Evolutionary conservation across 164 flowering plant species (phyloP).

Genomic region (Magnolia sinica): DNA sequence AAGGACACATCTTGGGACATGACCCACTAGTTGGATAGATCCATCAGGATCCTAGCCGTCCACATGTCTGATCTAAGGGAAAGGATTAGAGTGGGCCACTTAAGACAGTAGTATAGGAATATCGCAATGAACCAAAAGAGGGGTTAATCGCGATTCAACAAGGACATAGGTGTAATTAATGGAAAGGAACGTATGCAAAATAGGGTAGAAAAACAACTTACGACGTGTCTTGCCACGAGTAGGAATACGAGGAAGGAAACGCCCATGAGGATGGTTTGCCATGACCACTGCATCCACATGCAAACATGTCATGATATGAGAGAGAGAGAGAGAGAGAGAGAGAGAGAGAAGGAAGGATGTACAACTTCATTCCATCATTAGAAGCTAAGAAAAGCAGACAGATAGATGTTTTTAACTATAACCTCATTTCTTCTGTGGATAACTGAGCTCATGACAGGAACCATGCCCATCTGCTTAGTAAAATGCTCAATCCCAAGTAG

Average conservation of each 20-base stretch:
- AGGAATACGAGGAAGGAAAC: conserved; percentile 69
- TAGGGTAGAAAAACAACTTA: conserved; percentile 10
- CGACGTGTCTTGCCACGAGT: conserved; percentile 55
- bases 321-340: neutral
- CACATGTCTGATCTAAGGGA: too few relatives aligned
- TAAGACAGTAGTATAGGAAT: too few relatives aligned
- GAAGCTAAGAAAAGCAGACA: neutral
- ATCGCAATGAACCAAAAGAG: neutral
- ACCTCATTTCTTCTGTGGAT: conserved; percentile 71
- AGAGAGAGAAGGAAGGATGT: neutral
- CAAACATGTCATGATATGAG: neutral
- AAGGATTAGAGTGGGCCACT: too few relatives aligned
- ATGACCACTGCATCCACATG: conserved; percentile 79
- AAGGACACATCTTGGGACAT: too few relatives aligned
- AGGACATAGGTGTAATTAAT: neutral
- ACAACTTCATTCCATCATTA: neutral
- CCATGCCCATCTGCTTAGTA: conserved; percentile 75
- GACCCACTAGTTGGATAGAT: too few relatives aligned
- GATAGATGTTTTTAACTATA: neutral
- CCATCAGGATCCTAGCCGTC: too few relatives aligned
- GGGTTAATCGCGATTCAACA: neutral
- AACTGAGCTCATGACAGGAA: conserved; percentile 80
- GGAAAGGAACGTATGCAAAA: neutral
- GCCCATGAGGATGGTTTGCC: conserved; percentile 94
- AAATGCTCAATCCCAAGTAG: conserved; percentile 86